Evolutionary conservation across 177 flowering plant species (phyloP).

Genomic region (Vitis hybrid): DNA sequence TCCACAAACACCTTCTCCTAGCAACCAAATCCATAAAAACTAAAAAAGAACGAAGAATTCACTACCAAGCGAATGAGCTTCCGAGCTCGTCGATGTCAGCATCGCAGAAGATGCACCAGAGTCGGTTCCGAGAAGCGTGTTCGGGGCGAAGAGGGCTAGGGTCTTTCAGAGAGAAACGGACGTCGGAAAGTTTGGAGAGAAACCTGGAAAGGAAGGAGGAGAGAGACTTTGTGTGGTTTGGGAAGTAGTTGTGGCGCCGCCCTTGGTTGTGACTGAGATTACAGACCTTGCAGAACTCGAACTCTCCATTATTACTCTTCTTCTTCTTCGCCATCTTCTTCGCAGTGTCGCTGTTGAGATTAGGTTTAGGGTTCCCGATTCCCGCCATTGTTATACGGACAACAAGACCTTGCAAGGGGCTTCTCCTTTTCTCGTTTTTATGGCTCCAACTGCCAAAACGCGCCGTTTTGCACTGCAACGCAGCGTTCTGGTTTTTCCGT

Average conservation of each 20-base stretch:
- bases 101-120: conserved; percentile 94
- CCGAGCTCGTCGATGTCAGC: conserved; percentile 48
- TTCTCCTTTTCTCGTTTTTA: too few relatives aligned
- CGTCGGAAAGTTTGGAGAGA: conserved; percentile 54
- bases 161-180: conserved; percentile 62
- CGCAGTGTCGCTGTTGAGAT: background rate
- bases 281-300: conserved; percentile 86
- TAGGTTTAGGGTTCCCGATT: conserved; percentile 16
- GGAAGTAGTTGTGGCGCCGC: conserved; percentile 72
- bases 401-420: background rate
- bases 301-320: conserved; percentile 27
- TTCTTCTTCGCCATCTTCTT: conserved; percentile 22
- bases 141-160: conserved; percentile 55
- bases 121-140: conserved; percentile 46
- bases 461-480: too few relatives aligned
- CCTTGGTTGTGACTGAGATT: conserved; percentile 73
- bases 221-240: conserved; percentile 61
- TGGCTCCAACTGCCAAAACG: too few relatives aligned
- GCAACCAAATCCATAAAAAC: background rate
- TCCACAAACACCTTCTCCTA: background rate
- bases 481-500: too few relatives aligned
- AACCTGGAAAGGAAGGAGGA: conserved; percentile 65
- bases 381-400: conserved; percentile 16
- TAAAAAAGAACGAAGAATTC: background rate
- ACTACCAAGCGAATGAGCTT: conserved; percentile 67